These are phyloP conservation scores for Camellia sinensis DNA, from an alignment of 148 eudicot species.

Conservation along the genomic window DNA sequence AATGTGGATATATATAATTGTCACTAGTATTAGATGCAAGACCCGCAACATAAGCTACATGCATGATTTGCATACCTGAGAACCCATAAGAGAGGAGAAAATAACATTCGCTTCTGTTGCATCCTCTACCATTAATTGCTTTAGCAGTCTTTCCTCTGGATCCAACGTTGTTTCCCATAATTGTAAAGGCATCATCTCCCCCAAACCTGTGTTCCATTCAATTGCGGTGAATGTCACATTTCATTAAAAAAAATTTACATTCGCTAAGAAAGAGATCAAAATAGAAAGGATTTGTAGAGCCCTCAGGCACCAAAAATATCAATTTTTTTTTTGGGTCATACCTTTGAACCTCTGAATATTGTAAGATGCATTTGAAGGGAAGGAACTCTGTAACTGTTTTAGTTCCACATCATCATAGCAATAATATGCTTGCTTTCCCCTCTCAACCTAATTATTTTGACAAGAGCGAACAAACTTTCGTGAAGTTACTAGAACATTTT, in stretches of 20 bases:
- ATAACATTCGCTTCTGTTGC: constrained; percentile 86
- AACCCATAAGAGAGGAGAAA: constrained; percentile 94
- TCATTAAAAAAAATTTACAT: not conserved
- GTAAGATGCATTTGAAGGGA: constrained; percentile 88
- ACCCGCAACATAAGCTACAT: not conserved
- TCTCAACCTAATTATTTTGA: constrained; percentile 59
- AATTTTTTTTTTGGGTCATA: constrained; percentile 9
- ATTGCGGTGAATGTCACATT: no score
- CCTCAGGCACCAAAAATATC: not conserved
- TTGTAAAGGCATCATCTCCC: constrained; percentile 96
- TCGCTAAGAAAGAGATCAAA: not conserved
- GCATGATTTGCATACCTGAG: constrained; percentile 53
- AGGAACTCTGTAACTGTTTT: constrained; percentile 47
- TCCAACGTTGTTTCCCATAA: constrained; percentile 93
- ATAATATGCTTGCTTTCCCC: constrained; percentile 79
- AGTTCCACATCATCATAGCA: constrained; percentile 87
- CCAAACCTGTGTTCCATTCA: constrained; percentile 57
- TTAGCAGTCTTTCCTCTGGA: constrained; percentile 77
- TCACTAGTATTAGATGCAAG: not conserved
- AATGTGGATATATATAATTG: not conserved
- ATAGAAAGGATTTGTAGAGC: no score
- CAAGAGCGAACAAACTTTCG: not conserved
- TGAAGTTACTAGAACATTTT: not conserved
- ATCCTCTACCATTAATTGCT: constrained; percentile 80
- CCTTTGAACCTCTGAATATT: constrained; percentile 98